Evolutionary conservation across 257 asterid species (phyloP).

Genomic region (Solanum appendiculatum): DNA sequence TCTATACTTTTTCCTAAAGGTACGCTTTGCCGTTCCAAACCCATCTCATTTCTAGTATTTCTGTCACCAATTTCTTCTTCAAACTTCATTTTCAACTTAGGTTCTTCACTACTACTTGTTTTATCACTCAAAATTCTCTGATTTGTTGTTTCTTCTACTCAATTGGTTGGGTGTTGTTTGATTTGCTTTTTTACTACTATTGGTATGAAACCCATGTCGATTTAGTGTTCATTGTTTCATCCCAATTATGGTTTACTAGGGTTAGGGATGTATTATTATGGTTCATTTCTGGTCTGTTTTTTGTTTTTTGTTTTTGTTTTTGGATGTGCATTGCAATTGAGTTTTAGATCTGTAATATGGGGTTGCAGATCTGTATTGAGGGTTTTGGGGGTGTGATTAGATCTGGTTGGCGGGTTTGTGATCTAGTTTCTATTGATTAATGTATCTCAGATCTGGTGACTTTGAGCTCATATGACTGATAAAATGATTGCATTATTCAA

Average conservation of each 20-base stretch:
- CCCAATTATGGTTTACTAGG: not conserved
- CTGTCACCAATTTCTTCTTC: not conserved
- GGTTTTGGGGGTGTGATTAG: not conserved
- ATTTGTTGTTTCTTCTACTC: not conserved
- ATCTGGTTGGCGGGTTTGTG: slow-evolving; percentile 5
- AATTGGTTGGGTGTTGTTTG: not conserved
- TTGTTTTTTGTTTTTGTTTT: not conserved
- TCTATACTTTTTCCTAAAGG: not conserved
- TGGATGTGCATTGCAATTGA: not conserved
- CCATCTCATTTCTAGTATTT: not conserved
- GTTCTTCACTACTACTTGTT: not conserved
- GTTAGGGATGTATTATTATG: not conserved
- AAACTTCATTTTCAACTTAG: not conserved
- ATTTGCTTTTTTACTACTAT: not conserved
- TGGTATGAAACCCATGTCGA: not conserved
- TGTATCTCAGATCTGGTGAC: not conserved
- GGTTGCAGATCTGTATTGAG: not conserved
- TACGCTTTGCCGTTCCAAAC: not conserved
- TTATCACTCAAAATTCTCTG: too few relatives aligned
- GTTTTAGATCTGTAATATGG: not conserved
- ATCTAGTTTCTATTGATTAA: not conserved
- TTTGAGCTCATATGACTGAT: not conserved
- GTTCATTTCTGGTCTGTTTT: not conserved
- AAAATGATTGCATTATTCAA: not conserved
- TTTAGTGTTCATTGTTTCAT: not conserved